Evolutionary conservation across 352 stramenopile species (phyloP).

Genomic region (Phytophthora hibernalis): DNA sequence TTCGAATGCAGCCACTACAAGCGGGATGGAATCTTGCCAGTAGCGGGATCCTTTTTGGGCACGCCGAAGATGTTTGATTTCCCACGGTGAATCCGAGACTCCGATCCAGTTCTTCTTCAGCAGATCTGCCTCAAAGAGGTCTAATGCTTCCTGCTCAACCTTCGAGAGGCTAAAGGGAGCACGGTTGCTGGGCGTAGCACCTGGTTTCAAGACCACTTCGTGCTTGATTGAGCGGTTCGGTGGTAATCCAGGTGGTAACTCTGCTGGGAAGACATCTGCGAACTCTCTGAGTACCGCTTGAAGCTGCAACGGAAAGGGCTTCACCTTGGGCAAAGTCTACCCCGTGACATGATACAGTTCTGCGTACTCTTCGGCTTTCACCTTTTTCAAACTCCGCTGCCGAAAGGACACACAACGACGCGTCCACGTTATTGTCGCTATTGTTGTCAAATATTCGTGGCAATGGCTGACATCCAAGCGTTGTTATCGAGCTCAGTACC

Average conservation of each 20-base stretch:
- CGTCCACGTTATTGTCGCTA: background rate
- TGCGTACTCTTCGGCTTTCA: background rate
- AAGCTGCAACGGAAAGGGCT: conserved; percentile 1
- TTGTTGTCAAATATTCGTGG: background rate
- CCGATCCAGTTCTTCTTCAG: conserved; percentile 10
- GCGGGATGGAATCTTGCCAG: background rate
- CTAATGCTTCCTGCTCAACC: conserved; percentile 6
- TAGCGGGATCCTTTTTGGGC: background rate
- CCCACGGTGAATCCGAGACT: background rate
- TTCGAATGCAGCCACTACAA: background rate
- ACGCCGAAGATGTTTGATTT: background rate
- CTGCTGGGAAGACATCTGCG: conserved; percentile 2
- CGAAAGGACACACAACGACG: background rate
- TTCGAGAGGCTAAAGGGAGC: conserved; percentile 4
- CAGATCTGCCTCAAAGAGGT: conserved; percentile 4
- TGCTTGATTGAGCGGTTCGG: conserved; percentile 1
- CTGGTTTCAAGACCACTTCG: conserved; percentile 1
- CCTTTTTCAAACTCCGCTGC: conserved; percentile 1
- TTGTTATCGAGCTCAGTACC: background rate
- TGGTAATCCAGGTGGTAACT: conserved; percentile 4
- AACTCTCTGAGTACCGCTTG: background rate
- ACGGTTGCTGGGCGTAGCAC: background rate
- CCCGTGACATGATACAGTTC: conserved; percentile 11
- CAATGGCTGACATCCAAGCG: background rate
- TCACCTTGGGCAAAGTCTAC: conserved; percentile 5